Evolutionary conservation across 2,329 filamentous ascomycete genomes (phyloP).

Genomic region (Uncinocarpus reesii): DNA sequence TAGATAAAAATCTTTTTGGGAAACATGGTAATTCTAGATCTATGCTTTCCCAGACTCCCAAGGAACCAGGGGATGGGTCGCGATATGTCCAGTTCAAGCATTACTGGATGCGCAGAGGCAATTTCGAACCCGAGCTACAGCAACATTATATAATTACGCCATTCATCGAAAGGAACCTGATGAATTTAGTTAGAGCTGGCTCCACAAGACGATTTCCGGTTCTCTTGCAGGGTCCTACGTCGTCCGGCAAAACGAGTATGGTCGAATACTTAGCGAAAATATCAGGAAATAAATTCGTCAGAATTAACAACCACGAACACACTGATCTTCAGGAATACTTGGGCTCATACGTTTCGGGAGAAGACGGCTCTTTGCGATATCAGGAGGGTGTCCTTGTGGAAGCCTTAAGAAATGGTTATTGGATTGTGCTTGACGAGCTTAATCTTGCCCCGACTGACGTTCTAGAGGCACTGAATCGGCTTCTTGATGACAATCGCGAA

Average conservation of each 20-base stretch:
- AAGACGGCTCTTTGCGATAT: conserved; percentile 75
- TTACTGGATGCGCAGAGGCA: conserved; percentile 80
- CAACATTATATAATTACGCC: conserved; percentile 92
- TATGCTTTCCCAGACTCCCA: conserved; percentile 67
- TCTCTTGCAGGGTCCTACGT: conserved; percentile 91
- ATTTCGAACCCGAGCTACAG: conserved; percentile 56
- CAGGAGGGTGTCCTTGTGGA: conserved; percentile 91
- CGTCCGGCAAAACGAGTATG: conserved; percentile 98
- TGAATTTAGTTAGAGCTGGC: conserved; percentile 86
- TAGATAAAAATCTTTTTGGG: conserved; percentile 68
- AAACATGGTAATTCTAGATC: conserved; percentile 59
- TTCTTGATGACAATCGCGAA: conserved; percentile 93
- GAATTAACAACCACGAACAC: conserved; percentile 99
- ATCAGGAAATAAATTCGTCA: conserved; percentile 91
- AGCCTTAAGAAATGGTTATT: conserved; percentile 83
- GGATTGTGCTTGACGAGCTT: conserved; percentile 96
- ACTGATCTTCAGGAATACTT: conserved; percentile 97
- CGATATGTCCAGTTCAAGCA: conserved; percentile 77
- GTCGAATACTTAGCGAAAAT: conserved; percentile 96
- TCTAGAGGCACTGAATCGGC: conserved; percentile 84
- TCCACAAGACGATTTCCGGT: conserved; percentile 89
- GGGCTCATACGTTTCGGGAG: conserved; percentile 79
- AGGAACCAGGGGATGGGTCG: conserved; percentile 63
- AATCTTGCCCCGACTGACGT: conserved; percentile 97
- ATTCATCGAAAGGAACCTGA: conserved; percentile 86